These are phyloP conservation scores for Priceomyces carsonii DNA, from an alignment of 805 yeast genomes.

Conservation along the genomic window DNA sequence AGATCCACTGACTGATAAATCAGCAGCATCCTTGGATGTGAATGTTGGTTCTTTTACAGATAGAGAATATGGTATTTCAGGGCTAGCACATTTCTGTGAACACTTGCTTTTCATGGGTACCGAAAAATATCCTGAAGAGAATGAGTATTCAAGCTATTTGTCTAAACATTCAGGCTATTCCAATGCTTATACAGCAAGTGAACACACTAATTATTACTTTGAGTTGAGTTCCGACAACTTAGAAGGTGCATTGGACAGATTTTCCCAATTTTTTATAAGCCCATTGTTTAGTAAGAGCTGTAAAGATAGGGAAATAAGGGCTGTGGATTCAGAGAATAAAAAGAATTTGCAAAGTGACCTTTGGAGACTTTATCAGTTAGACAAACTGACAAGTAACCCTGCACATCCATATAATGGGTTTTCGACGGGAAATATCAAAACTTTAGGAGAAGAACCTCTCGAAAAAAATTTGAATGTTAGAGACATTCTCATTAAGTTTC, in stretches of 20 bases:
- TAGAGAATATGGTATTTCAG: slow-evolving; percentile 57
- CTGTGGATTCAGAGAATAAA: slow-evolving; percentile 95
- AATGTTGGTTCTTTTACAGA: slow-evolving; percentile 77
- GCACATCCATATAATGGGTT: slow-evolving; percentile 84
- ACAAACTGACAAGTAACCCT: slow-evolving; percentile 69
- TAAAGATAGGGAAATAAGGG: slow-evolving; percentile 88
- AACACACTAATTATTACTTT: slow-evolving; percentile 88
- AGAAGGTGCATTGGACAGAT: slow-evolving; percentile 88
- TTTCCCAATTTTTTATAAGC: slow-evolving; percentile 85
- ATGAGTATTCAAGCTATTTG: slow-evolving; percentile 71
- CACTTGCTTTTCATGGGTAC: slow-evolving; percentile 80
- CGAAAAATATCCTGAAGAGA: slow-evolving; percentile 70
- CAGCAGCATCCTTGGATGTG: slow-evolving; percentile 80
- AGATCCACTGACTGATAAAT: slow-evolving; percentile 69
- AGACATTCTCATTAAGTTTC: slow-evolving; percentile 75
- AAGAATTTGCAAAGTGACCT: slow-evolving; percentile 87
- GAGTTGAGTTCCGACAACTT: slow-evolving; percentile 76
- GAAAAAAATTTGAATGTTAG: slow-evolving; percentile 69
- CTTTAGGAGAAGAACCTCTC: slow-evolving; percentile 69
- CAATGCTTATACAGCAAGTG: slow-evolving; percentile 88
- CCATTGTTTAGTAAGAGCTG: slow-evolving; percentile 77
- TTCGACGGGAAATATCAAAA: slow-evolving; percentile 82
- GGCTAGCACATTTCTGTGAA: slow-evolving; percentile 73
- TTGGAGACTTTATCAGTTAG: slow-evolving; percentile 88
- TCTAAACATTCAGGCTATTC: slow-evolving; percentile 86